These are phyloP conservation scores for Dendrocalamus latiflorus DNA, from an alignment of 202 grass and related monocot species.

Conservation along the genomic window DNA sequence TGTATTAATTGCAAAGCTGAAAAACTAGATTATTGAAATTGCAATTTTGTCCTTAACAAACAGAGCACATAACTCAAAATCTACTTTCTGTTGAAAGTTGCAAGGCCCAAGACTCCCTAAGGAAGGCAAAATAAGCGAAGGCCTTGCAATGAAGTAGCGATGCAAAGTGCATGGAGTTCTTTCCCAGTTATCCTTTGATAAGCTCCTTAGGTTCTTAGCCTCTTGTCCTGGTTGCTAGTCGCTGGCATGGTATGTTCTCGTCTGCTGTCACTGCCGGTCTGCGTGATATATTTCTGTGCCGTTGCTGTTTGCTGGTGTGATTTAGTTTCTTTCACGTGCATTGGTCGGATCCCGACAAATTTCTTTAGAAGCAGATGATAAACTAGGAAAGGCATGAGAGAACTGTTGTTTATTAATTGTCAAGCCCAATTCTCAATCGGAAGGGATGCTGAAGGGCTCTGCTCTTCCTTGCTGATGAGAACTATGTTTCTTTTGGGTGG, in stretches of 20 bases:
- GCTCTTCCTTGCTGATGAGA: not conserved
- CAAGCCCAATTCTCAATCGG: not conserved
- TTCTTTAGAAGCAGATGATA: not conserved
- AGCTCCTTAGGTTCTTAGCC: not conserved
- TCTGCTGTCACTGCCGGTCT: not conserved
- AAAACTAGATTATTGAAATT: not conserved
- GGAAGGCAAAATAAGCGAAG: not conserved
- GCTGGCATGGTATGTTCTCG: not conserved
- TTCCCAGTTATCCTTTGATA: not conserved
- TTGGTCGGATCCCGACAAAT: not conserved
- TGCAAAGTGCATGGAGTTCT: not conserved
- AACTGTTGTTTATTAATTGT: not conserved
- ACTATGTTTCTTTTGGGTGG: not conserved
- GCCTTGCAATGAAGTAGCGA: conserved; percentile 2
- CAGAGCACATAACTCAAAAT: not conserved
- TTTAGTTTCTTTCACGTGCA: not conserved
- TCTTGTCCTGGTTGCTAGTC: not conserved
- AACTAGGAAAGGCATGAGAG: not conserved
- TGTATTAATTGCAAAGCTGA: not conserved
- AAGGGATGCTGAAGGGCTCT: not conserved
- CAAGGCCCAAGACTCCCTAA: not conserved
- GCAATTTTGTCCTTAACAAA: not conserved
- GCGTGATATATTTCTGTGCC: not conserved
- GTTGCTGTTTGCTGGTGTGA: not conserved
- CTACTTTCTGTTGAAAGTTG: not conserved